These are phyloP conservation scores for Diaporthe aspalathi DNA, from an alignment of 2,329 filamentous ascomycete species.

Conservation along the genomic window DNA sequence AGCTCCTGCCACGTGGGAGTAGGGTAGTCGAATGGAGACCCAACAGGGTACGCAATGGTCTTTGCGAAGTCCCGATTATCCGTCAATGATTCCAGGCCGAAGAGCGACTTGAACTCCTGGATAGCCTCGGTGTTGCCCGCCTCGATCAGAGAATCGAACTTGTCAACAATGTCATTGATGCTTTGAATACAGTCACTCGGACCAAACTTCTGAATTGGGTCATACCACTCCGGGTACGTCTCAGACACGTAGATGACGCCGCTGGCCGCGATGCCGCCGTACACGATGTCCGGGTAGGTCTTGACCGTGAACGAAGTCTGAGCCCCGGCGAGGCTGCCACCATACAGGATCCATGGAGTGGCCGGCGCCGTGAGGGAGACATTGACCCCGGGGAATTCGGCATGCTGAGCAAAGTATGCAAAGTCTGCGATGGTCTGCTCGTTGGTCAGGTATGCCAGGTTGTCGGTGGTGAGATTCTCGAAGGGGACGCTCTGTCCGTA, in stretches of 20 bases:
- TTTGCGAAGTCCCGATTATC: constrained; percentile 60
- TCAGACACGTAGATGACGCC: constrained; percentile 55
- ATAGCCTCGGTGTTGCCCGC: constrained; percentile 56
- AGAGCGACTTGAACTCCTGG: constrained; percentile 58
- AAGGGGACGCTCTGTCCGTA: constrained; percentile 63
- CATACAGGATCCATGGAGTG: constrained; percentile 47
- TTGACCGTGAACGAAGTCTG: constrained; percentile 54
- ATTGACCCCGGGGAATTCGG: constrained; percentile 55
- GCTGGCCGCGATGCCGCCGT: constrained; percentile 61
- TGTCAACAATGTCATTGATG: constrained; percentile 61
- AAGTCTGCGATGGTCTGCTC: constrained; percentile 66
- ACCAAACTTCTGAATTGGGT: constrained; percentile 60
- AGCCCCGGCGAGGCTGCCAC: constrained; percentile 36
- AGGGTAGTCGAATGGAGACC: constrained; percentile 61
- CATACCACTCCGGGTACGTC: constrained; percentile 62
- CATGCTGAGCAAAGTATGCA: constrained; percentile 62
- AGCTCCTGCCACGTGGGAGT: constrained; percentile 66
- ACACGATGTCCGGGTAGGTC: constrained; percentile 56
- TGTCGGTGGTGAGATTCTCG: constrained; percentile 59
- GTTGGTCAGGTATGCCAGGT: constrained; percentile 61
- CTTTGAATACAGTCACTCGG: constrained; percentile 61
- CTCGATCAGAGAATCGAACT: constrained; percentile 59
- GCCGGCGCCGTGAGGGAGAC: constrained; percentile 54
- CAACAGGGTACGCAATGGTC: constrained; percentile 59
- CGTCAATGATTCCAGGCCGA: constrained; percentile 57